A percentile compares a stretch with the other conserved stretches of the same genome.
These are phyloP conservation scores for Colletotrichum endophyticum DNA, from an alignment of 2,329 filamentous ascomycete species.

Conservation along the genomic window DNA sequence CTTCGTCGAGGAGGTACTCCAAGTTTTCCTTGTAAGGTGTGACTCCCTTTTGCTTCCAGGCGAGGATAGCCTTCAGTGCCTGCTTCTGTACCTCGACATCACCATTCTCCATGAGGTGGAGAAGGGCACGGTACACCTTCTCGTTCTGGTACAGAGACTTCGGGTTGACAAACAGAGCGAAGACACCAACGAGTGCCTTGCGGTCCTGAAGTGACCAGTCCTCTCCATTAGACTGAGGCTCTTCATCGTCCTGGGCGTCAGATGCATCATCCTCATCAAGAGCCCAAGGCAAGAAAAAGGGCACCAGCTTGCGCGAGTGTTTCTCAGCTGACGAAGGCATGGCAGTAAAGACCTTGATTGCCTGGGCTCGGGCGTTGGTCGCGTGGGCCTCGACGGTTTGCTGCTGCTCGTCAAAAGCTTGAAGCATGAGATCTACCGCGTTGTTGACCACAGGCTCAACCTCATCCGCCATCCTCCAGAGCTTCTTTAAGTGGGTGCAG, in stretches of 20 bases:
- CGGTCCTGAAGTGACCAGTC: constrained; percentile 81
- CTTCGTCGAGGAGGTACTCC: constrained; percentile 86
- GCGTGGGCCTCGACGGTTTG: constrained; percentile 53
- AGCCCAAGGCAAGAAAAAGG: constrained; percentile 86
- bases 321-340: constrained; percentile 84
- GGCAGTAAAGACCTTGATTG: constrained; percentile 77
- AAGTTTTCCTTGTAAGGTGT: constrained; percentile 84
- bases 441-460: constrained; percentile 58
- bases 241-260: constrained; percentile 46
- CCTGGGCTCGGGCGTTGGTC: constrained; percentile 72
- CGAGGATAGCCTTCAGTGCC: constrained; percentile 81
- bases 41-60: constrained; percentile 85
- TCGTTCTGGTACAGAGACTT: constrained; percentile 79
- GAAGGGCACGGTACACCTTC: constrained; percentile 77
- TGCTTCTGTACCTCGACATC: constrained; percentile 89
- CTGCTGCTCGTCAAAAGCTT: constrained; percentile 70
- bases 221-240: constrained; percentile 42
- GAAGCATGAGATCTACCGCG: constrained; percentile 62
- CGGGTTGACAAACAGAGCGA: constrained; percentile 86
- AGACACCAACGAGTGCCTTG: constrained; percentile 80
- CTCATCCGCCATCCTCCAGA: constrained; percentile 57
- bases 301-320: constrained; percentile 82
- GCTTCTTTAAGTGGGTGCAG: constrained; percentile 74
- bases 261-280: constrained; percentile 49
- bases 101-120: constrained; percentile 82